Evolutionary conservation across 2,329 filamentous ascomycete species (phyloP).

Genomic region (Paramyrothecium sp.): DNA sequence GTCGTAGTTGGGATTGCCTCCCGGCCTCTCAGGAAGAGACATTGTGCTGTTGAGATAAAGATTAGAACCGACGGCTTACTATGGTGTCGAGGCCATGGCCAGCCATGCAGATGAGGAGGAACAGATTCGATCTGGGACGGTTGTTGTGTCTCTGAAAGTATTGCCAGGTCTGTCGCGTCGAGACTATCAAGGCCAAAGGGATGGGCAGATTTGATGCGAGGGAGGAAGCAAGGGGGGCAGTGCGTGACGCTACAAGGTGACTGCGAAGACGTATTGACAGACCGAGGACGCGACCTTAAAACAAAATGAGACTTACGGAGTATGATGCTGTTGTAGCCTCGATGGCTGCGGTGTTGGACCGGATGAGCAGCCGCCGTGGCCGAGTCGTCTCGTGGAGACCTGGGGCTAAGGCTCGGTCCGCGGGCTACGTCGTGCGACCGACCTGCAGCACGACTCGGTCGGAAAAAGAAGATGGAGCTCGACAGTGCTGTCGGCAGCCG

Average conservation of each 20-base stretch:
- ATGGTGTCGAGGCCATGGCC: neutral
- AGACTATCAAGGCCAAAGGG: neutral
- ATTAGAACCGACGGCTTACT: constrained; percentile 14
- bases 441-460: neutral
- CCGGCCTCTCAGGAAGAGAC: constrained; percentile 65
- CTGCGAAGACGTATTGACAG: neutral
- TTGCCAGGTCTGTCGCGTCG: too few relatives aligned
- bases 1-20: constrained; percentile 59
- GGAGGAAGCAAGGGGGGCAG: neutral
- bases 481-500: neutral
- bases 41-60: constrained; percentile 40
- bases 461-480: neutral
- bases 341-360: neutral
- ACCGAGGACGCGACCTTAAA: neutral
- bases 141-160: too few relatives aligned
- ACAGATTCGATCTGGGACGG: constrained; percentile 1
- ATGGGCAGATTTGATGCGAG: neutral
- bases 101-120: neutral
- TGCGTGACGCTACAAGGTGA: neutral
- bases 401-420: neutral
- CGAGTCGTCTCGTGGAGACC: neutral
- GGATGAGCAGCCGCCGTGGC: neutral
- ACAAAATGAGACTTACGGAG: neutral
- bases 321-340: neutral
- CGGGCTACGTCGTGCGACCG: neutral